Conservation (phyloP, 2,329 filamentous ascomycete species). For the Chaetomium strumarium region DNA sequence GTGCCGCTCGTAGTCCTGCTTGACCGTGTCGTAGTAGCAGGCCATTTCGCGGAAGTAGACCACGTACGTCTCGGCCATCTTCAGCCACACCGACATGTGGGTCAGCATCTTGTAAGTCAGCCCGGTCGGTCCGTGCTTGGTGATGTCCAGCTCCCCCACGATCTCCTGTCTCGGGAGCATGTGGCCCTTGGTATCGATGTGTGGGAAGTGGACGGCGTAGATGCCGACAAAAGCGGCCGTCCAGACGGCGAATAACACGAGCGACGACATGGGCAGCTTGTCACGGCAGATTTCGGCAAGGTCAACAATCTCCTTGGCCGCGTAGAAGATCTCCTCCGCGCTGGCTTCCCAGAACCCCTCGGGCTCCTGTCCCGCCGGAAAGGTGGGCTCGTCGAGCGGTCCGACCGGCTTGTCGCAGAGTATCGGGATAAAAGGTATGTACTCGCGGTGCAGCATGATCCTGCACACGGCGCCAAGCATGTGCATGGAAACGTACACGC, state of each 20-base stretch:
- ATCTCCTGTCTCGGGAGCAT: slow-evolving; percentile 40
- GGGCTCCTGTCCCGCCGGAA: slow-evolving; percentile 44
- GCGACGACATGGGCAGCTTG: slow-evolving; percentile 60
- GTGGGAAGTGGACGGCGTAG: slow-evolving; percentile 61
- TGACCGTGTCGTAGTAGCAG: slow-evolving; percentile 46
- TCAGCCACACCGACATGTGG: slow-evolving; percentile 46
- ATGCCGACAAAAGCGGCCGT: slow-evolving; percentile 60
- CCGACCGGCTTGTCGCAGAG: slow-evolving; percentile 43
- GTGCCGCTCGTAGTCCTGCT: slow-evolving; percentile 40
- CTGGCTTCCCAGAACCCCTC: slow-evolving; percentile 57
- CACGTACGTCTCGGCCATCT: slow-evolving; percentile 53
- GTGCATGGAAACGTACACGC: slow-evolving; percentile 61
- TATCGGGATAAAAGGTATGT: slow-evolving; percentile 61
- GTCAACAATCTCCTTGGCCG: slow-evolving; percentile 58
- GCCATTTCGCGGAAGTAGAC: slow-evolving; percentile 49
- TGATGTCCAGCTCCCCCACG: slow-evolving; percentile 27
- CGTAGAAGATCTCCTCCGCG: slow-evolving; percentile 56
- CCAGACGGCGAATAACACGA: slow-evolving; percentile 62
- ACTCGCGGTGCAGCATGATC: slow-evolving; percentile 64
- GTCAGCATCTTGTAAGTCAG: slow-evolving; percentile 45
- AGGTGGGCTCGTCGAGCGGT: slow-evolving; percentile 54
- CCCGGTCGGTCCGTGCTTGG: slow-evolving; percentile 38
- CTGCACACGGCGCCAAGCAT: slow-evolving; percentile 59
- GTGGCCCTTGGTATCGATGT: slow-evolving; percentile 57
- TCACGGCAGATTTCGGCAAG: slow-evolving; percentile 57